These are phyloP conservation scores for Jaltomata sinuosa DNA, from an alignment of 257 asterid genomes.

Conservation along the genomic window DNA sequence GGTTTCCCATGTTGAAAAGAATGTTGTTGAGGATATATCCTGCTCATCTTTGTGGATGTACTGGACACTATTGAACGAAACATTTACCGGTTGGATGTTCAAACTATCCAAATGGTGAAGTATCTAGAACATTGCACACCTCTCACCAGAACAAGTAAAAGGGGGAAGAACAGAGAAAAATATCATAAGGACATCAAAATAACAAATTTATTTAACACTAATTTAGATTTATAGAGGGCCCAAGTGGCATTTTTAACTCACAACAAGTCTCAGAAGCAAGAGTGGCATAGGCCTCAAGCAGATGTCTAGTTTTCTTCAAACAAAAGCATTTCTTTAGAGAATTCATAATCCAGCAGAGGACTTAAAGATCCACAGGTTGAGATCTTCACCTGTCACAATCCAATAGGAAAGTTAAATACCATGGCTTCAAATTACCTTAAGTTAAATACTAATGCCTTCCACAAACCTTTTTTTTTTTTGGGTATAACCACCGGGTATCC, in stretches of 20 bases:
- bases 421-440: too few relatives aligned
- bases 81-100: neutral
- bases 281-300: slow-evolving; percentile 20
- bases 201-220: neutral
- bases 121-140: neutral
- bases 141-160: neutral
- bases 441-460: neutral
- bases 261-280: slow-evolving; percentile 78
- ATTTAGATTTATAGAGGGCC: neutral
- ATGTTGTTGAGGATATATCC: neutral
- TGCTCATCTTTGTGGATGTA: neutral
- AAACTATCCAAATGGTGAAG: neutral
- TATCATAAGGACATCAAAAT: neutral
- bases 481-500: neutral
- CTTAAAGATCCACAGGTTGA: neutral
- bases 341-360: neutral
- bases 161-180: neutral
- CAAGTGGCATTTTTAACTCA: slow-evolving; percentile 24
- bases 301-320: slow-evolving; percentile 24
- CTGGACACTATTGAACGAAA: neutral
- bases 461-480: neutral
- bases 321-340: slow-evolving; percentile 31
- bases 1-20: neutral
- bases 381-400: neutral
- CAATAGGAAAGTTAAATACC: neutral